Base-by-base conservation (phyloP, 768 basidiomycete species). In the Serendipita indica region DNA sequence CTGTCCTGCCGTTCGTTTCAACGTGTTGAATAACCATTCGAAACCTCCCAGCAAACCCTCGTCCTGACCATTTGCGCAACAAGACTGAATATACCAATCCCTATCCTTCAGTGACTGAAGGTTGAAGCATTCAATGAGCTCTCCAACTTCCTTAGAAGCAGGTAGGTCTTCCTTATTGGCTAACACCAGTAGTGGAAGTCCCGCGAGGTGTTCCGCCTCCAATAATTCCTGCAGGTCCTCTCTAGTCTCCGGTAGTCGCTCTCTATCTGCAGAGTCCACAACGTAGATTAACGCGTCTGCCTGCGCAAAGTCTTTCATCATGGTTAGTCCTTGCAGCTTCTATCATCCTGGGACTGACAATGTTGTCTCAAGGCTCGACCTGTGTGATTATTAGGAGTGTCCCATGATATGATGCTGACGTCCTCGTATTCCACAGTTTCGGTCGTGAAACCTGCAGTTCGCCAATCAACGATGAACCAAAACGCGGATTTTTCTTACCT, bases 121-220 rank as follows among this genome's bases (percentile, higher is more conserved):
- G 35, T 92, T 92, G 39, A 98, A 73, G 70, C 93, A 94, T 72
- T 97, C 94, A 12, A 93, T 97, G 37, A 98, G 92, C 70, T 97
- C 93, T 5, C 27, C 30, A 5, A 33, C 25, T n/a, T 14, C 20
- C 5, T 43, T 1, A 13, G 22, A 93, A 71, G 89, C 90, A 6
- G 91, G 91, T 64, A 97, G 73, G 79, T 98, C 94, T 73, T 98
- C 94, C 75, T 98, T 98, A 75, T 98, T 98, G 32, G 94, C 93
- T 72, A 98, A 97, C 18, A 98, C 93, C 60, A 98, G 84, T 68
- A 98, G 69, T 58, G 97, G 70, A 69, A 92, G 96, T 63, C 97
- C 94, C 72, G 89, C 91, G 93, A 98, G 96, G 72, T 98, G 93
- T 62, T 93, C 77, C 70, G 97, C 94, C 64, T 86, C 85, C 71